Evolutionary conservation across 768 basidiomycete genomes (phyloP), one percentile per base, ranked within the genome.

Genomic region (Boletus eberwhitei): DNA sequence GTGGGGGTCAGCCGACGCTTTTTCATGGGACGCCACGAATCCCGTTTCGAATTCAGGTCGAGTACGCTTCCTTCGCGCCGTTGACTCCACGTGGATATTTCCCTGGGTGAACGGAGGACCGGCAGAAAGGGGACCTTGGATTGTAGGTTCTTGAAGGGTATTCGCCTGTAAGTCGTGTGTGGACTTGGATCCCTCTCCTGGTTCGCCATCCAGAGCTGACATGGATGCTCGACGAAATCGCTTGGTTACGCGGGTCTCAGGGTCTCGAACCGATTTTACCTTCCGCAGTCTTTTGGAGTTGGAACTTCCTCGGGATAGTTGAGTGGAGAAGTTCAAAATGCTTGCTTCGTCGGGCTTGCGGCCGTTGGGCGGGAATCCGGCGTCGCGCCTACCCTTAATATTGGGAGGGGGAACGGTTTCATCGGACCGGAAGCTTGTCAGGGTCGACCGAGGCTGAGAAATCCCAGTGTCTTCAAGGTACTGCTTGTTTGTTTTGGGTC

Each of bases 1-100:
- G 19, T 24, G 17, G 12, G 53, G 48, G 31, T 54, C 39, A 39
- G 40, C 36, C 13, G 38, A 40, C 12, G 21, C 11, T 16, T 35
- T 31, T 26, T 50, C 49, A 44, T 36, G 45, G 8, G 54, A 31
- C 16, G 5, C 21, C 44, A 50, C 48, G n/a, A 19, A 44, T 32
- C 35, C 39, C 11, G 50, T 48, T 52, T 69, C 67, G 7, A 40
- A 52, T 48, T 66, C 62, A 8, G 26, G 13, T 32, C 64, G 62
- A 31, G 51, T 50, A 17, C 64, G 64, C 46, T 67, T 69, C 52
- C 31, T 57, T 21, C 24, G 53, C 4, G 45, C 24, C 40, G 55
- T 53, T 36, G 34, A 22, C 43, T 34, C 21, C 31, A 9, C 44
- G 22, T 14, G 49, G 22, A 13, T 17, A 24, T 40, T 36, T 22